Base-by-base conservation (phyloP, 768 basidiomycete species). In the Leccinum longicurvipes region DNA sequence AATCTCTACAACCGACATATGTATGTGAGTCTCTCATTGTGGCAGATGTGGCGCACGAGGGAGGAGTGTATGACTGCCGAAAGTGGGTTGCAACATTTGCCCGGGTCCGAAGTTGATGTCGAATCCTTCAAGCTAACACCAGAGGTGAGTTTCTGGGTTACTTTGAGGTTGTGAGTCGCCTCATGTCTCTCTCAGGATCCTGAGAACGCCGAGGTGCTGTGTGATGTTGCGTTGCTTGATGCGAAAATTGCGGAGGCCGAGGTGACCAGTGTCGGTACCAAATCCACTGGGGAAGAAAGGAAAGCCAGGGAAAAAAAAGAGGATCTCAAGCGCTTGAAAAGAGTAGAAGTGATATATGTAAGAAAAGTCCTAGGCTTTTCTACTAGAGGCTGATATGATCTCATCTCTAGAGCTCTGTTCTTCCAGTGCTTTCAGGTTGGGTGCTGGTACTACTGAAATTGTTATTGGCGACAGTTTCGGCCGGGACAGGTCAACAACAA, bases 51-150 rank as follows among this genome's bases (percentile, higher is more conserved):
- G 92, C 81, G 88, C 68, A 90, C 93, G 17, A 79, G 97, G 62
- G 95, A 98, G 71, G 96, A 98, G 65, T 98, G 89, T 66, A 91
- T 97, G 80, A 86, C 87, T 2, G 83, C 86, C 47, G 97, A 99
- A 74, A 93, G 93, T 66, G 97, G 97, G 12, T 72, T 97, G 57
- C 89, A 93, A 21, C 80, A 82, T 61, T 80, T 91, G 76, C 86
- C 88, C 14, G 88, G 87, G 28, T 74, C 80, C 32, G 86, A 85
- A 59, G 81, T 75, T 19, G 78, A 82, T 46, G 73, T 75, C 50
- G 81, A 84, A 57, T 78, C 80, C 4, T 79, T 79, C 6, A 81
- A 78, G 10, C 77, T 77, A 51, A 76, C 67, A 27, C 61, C 68
- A 3, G 76, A 76, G 60, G 81, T 77, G 60, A 61, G 72, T 56